Base-by-base conservation (phyloP, 106 monocot species). In the Dioscorea alata region DNA sequence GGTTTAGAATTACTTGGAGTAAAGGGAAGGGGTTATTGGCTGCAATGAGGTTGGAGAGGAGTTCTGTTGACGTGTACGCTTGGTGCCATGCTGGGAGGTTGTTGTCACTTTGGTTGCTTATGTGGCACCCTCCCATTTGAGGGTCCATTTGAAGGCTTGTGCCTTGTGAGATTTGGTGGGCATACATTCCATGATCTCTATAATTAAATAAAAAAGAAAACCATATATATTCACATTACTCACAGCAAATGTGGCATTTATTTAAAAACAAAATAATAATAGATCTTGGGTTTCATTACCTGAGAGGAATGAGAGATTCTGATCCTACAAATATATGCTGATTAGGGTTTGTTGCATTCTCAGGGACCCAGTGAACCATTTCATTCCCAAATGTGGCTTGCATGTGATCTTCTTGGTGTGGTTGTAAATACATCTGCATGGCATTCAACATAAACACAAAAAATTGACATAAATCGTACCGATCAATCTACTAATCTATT, bases 171-270 rank as follows among this genome's bases (percentile, higher is more conserved):
- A 86, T 69, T 6, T 74, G 14, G 42, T 42, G 42, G 51, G 78
- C 81, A 72, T 75, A 86, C n/a, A 81, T 72, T 50, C 62, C 80
- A 22, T 72, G 71, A 25, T 86, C 81, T 68, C 81, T 81, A 31
- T 20, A 0, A 19, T 23, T 19, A 4, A 10, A 18, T 9, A 23
- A 59, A 42, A 42, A 42, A 42, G 42, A 42, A 42, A 42, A 42
- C 42, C 42, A 42, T 42, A 6, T 5, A 42, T 10, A 4, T 53
- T 6, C 4, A 4, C 19, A 56, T 8, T 18, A 18, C 13, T 53
- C 13, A 53, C n/a, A n/a, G n/a, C n/a, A n/a, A n/a, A n/a, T n/a
- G n/a, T n/a, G n/a, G n/a, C n/a, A 28, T 28, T 28, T 28, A 28
- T 28, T 1, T 28, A 28, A 28, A 28, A 28, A 28, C 28, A 28